These are phyloP conservation scores for Begonia loranthoides DNA, from an alignment of 306 rosid species.

Conservation along the genomic window DNA sequence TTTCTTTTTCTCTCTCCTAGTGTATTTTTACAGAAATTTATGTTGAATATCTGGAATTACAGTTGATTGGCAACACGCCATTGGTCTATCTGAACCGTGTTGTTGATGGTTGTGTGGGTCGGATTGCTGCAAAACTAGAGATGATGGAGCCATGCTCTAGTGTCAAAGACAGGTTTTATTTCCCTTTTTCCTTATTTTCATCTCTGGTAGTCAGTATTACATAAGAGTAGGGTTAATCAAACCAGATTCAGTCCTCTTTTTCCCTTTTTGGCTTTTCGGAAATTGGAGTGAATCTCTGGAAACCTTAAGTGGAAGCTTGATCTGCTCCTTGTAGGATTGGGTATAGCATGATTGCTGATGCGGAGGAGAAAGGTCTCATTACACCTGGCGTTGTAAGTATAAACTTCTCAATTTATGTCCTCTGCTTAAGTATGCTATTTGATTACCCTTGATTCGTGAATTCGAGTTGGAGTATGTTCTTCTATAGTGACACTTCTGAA, in stretches of 20 bases:
- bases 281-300: too few relatives aligned
- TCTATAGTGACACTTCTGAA: too few relatives aligned
- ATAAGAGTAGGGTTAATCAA: too few relatives aligned
- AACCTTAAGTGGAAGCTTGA: too few relatives aligned
- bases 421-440: too few relatives aligned
- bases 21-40: not conserved
- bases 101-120: constrained; percentile 60
- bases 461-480: too few relatives aligned
- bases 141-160: constrained; percentile 97
- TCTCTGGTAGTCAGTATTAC: not conserved
- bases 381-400: constrained; percentile 59
- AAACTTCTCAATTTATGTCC: too few relatives aligned
- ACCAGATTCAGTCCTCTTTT: too few relatives aligned
- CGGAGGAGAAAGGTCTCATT: constrained; percentile 60
- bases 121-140: constrained; percentile 83
- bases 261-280: too few relatives aligned
- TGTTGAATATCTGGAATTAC: constrained; percentile 2
- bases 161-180: constrained; percentile 74
- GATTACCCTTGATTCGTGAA: too few relatives aligned
- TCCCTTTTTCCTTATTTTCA: not conserved
- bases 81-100: constrained; percentile 75
- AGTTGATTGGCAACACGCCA: constrained; percentile 79
- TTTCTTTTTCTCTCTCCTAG: not conserved
- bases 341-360: constrained; percentile 67
- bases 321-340: constrained; percentile 34